Evolutionary conservation across 768 basidiomycete genomes (phyloP), one percentile per base, ranked within the genome.

Genomic region (Auriscalpium orientale): DNA sequence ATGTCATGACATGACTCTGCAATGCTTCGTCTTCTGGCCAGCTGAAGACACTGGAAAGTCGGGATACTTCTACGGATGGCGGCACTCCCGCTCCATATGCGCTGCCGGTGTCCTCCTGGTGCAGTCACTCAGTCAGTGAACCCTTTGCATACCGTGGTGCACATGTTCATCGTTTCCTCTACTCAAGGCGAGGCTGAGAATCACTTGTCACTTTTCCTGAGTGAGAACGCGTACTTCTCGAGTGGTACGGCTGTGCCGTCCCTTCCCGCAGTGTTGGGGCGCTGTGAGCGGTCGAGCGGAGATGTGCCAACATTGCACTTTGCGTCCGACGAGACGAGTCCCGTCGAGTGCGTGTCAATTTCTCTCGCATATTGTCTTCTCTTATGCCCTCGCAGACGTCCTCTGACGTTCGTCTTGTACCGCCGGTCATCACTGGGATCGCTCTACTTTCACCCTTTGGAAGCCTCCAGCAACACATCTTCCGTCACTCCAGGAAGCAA

Each of bases 51-150:
- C 43, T 4, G 57, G 46, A n/a, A 34, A 28, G 37, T 43, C 33
- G 9, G 59, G 59, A 35, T 60, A 54, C 57, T 54, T 53, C 50
- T 60, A 60, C 21, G 59, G 59, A 10, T 60, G 59, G 59, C 37
- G 51, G 43, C 59, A 60, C 21, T 18, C 45, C 7, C 51, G 50
- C 15, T 46, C 59, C 10, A 44, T 58, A 38, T 60, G 58, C 34
- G 58, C 54, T 18, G 58, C 58, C 3, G 58, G 58, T 16, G 58
- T 60, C 12, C 56, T 60, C 11, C 52, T 38, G 38, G 56, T 51
- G 1, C 52, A 8, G 11, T 58, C 58, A 4, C 44, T 49, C 28
- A 49, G 58, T 60, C 11, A 51, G 56, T 37, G 51, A 11, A 33
- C 6, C 35, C 34, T 34, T 33, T 45, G 46, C 21, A 53, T 28